A percentile compares a stretch with the other conserved stretches of the same genome.
Conservation (phyloP, 495 filamentous ascomycete genomes). For the Tetracladium setigerum region DNA sequence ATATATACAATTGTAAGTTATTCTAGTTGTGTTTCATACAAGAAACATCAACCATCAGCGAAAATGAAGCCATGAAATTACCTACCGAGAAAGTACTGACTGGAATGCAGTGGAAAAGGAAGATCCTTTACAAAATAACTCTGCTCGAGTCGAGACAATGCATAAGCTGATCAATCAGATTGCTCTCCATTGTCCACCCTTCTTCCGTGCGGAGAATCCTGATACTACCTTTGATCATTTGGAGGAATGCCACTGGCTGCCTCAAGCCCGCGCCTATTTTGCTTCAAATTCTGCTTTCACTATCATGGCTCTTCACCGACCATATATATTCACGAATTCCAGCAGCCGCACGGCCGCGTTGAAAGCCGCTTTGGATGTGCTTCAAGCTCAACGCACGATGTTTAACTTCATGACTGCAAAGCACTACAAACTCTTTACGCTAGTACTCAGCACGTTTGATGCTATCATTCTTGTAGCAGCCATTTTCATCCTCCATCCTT, state of each 20-base stretch:
- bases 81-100: slow-evolving; percentile 28
- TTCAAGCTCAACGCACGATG: slow-evolving; percentile 43
- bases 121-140: slow-evolving; percentile 43
- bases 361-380: slow-evolving; percentile 44
- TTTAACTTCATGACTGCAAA: slow-evolving; percentile 40
- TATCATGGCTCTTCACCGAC: slow-evolving; percentile 53
- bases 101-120: slow-evolving; percentile 36
- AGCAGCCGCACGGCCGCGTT: slow-evolving; percentile 44
- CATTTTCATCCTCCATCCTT: slow-evolving; percentile 47
- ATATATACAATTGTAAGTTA: slow-evolving; percentile 14
- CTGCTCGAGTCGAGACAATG: slow-evolving; percentile 43
- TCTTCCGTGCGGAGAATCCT: slow-evolving; percentile 38
- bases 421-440: slow-evolving; percentile 47
- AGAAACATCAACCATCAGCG: slow-evolving; percentile 13
- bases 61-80: slow-evolving; percentile 25
- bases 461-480: slow-evolving; percentile 53
- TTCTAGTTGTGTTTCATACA: too few species aligned
- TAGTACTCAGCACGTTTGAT: slow-evolving; percentile 55
- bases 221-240: slow-evolving; percentile 45
- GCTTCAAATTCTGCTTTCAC: slow-evolving; percentile 42
- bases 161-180: slow-evolving; percentile 41
- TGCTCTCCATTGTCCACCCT: slow-evolving; percentile 39
- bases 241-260: slow-evolving; percentile 45
- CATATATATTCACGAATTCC: slow-evolving; percentile 52
- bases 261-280: slow-evolving; percentile 35